Evolutionary conservation across 2,329 filamentous ascomycete genomes (phyloP).

Genomic region (Aspergillus fumigatiaffinis): DNA sequence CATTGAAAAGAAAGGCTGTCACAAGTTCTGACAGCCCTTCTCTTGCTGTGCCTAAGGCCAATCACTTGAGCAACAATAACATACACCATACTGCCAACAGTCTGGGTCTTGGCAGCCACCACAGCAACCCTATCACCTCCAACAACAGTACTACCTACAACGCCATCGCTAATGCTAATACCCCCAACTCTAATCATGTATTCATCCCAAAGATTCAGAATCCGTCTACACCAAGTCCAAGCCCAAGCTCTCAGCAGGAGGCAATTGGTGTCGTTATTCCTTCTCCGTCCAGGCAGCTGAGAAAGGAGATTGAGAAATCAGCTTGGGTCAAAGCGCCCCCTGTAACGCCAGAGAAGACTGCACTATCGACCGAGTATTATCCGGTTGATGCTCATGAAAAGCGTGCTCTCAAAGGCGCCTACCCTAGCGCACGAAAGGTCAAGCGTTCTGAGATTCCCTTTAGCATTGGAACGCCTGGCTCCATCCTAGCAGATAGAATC

Average conservation of each 20-base stretch:
- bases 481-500: slow-evolving; percentile 5
- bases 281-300: slow-evolving; percentile 18
- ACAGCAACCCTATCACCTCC: neutral
- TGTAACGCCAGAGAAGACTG: slow-evolving; percentile 5
- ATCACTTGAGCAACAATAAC: neutral
- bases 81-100: neutral
- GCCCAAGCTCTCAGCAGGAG: neutral
- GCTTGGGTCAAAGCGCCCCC: slow-evolving; percentile 1
- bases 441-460: slow-evolving; percentile 10
- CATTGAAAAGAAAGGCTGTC: slow-evolving; percentile 16
- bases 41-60: neutral
- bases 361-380: slow-evolving; percentile 19
- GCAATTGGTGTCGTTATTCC: slow-evolving; percentile 21
- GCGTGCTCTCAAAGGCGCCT: slow-evolving; percentile 15
- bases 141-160: neutral
- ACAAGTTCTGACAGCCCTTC: neutral
- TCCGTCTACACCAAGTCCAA: slow-evolving; percentile 4
- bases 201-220: slow-evolving; percentile 4
- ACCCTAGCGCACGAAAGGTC: slow-evolving; percentile 13
- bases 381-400: slow-evolving; percentile 19
- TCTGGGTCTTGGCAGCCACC: neutral
- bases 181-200: neutral
- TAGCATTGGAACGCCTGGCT: slow-evolving; percentile 3
- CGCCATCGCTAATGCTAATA: neutral
- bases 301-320: slow-evolving; percentile 11